These are phyloP conservation scores for Colletotrichum filicis DNA, from an alignment of 2,329 filamentous ascomycete species.

Conservation along the genomic window DNA sequence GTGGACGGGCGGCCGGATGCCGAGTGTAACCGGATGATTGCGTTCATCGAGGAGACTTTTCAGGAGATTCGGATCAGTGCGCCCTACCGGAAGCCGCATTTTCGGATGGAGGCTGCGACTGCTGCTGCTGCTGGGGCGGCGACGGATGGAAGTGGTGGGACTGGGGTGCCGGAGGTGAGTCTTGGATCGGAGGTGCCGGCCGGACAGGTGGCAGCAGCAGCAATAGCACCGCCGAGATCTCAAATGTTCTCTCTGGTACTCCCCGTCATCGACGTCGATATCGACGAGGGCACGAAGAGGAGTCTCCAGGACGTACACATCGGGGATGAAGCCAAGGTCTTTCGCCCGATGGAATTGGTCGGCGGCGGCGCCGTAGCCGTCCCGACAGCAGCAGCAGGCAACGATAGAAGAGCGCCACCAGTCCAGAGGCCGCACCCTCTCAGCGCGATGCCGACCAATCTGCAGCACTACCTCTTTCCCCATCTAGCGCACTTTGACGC, in stretches of 20 bases:
- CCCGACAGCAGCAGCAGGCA: not conserved
- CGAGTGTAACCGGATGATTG: conserved; percentile 32
- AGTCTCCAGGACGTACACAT: conserved; percentile 31
- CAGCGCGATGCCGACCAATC: conserved; percentile 34
- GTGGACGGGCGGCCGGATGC: conserved; percentile 32
- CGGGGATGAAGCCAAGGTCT: conserved; percentile 17
- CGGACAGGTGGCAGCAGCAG: not conserved
- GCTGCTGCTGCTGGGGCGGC: not conserved
- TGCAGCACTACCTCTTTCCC: conserved; percentile 36
- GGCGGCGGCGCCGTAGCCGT: not conserved
- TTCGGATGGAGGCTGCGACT: conserved; percentile 11
- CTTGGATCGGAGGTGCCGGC: not conserved
- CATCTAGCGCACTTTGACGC: conserved; percentile 37
- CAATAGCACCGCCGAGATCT: not conserved
- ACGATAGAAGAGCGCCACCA: not conserved
- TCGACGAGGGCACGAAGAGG: conserved; percentile 32
- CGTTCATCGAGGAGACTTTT: conserved; percentile 36
- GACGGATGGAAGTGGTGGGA: not conserved
- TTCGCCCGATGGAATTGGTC: not conserved
- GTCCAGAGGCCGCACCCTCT: conserved; percentile 15
- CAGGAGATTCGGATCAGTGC: conserved; percentile 34
- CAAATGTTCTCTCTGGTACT: conserved; percentile 36
- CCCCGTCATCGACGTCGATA: conserved; percentile 36
- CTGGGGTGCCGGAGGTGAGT: not conserved
- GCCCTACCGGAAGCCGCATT: conserved; percentile 36